These are phyloP conservation scores for Penicillium waksmanii DNA, from an alignment of 495 filamentous ascomycete genomes.

Conservation along the genomic window DNA sequence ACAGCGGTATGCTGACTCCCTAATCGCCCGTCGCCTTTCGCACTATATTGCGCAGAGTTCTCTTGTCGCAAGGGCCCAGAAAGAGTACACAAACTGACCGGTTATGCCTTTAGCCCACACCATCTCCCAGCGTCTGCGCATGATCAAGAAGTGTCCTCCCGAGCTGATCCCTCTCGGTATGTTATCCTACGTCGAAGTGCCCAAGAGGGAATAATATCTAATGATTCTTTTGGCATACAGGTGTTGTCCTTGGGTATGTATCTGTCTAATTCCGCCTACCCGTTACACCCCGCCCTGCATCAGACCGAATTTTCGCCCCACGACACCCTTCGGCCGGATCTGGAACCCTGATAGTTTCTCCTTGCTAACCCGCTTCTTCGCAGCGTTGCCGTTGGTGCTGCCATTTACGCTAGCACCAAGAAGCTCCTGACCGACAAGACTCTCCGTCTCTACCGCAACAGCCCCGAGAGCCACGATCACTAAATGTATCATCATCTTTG, in stretches of 20 bases:
- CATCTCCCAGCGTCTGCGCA: constrained; percentile 91
- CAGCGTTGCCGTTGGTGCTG: constrained; percentile 72
- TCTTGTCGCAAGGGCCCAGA: constrained; percentile 1
- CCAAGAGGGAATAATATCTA: constrained; percentile 19
- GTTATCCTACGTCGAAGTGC: constrained; percentile 27
- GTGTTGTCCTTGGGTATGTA: constrained; percentile 77
- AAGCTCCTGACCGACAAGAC: constrained; percentile 91
- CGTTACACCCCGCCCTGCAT: constrained; percentile 22
- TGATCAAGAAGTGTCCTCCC: constrained; percentile 82
- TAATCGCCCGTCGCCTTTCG: constrained; percentile 6
- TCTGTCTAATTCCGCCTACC: constrained; percentile 22
- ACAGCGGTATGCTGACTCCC: constrained; percentile 67
- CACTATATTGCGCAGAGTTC: constrained; percentile 17
- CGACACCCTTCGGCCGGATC: constrained; percentile 12
- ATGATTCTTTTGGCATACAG: constrained; percentile 48
- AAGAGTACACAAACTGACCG: constrained; percentile 34
- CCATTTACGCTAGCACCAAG: constrained; percentile 73
- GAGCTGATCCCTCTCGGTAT: constrained; percentile 95
- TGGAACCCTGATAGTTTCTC: not conserved
- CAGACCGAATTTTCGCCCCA: constrained; percentile 19
- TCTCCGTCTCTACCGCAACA: constrained; percentile 70
- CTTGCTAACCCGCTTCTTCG: constrained; percentile 31
- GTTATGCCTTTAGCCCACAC: constrained; percentile 74
- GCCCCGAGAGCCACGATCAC: constrained; percentile 51
- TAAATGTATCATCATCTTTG: constrained; percentile 48